These are phyloP conservation scores for Boletellus ananas DNA, from an alignment of 768 basidiomycete species.

Conservation along the genomic window DNA sequence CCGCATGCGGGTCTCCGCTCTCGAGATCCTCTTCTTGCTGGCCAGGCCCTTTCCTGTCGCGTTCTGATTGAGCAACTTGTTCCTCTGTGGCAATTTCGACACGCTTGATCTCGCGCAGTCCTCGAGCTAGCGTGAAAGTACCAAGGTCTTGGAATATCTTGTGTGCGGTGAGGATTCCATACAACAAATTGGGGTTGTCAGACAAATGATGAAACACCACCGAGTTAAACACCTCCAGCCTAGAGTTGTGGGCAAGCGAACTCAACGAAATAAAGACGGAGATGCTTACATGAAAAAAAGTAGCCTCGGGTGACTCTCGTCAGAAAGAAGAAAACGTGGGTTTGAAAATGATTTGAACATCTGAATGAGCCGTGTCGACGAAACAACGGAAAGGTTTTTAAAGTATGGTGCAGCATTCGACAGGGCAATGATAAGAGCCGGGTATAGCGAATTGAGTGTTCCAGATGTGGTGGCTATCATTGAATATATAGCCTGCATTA, in stretches of 20 bases:
- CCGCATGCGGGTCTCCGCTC: conserved; percentile 35
- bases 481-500: conserved; percentile 73
- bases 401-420: conserved; percentile 88
- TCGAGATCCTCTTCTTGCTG: conserved; percentile 24
- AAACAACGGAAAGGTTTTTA: conserved; percentile 72
- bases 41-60: conserved; percentile 16
- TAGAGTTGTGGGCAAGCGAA: conserved; percentile 24
- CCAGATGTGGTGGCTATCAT: conserved; percentile 89
- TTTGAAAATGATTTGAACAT: conserved; percentile 90
- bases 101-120: conserved; percentile 79
- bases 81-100: conserved; percentile 72
- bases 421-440: conserved; percentile 86
- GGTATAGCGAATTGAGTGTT: conserved; percentile 77
- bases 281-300: conserved; percentile 80
- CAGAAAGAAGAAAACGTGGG: conserved; percentile 83
- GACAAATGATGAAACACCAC: conserved; percentile 73
- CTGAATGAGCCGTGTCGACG: conserved; percentile 81
- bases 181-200: conserved; percentile 85
- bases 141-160: conserved; percentile 86
- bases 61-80: conserved; percentile 37
- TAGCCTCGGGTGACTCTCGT: conserved; percentile 92
- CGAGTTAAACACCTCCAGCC: conserved; percentile 89
- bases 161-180: conserved; percentile 80
- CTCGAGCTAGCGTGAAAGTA: conserved; percentile 85
- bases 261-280: neutral